phyloP scores from a whole-genome alignment of 441 rosid genomes.

The Viola pubescens region DNA sequence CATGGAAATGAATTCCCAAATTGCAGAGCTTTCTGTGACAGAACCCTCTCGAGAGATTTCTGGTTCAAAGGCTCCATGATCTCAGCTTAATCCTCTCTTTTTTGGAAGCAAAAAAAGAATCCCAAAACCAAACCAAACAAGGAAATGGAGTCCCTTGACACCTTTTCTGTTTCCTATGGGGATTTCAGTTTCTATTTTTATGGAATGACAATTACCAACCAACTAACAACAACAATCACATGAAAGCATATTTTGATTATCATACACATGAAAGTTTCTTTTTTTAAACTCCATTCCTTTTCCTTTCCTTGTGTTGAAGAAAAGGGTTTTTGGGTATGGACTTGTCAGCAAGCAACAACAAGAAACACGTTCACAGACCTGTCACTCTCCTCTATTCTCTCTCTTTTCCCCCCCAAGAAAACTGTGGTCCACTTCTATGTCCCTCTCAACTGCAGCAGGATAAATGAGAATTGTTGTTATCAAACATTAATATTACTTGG shows the following conservation, averaged over 20 bases:
- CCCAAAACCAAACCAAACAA: neutral
- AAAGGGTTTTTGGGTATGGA: slow-evolving; percentile 9
- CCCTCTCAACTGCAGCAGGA: slow-evolving; percentile 23
- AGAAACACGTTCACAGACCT: slow-evolving; percentile 16
- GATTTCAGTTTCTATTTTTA: neutral
- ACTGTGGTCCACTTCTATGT: slow-evolving; percentile 19
- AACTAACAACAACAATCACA: slow-evolving; percentile 26
- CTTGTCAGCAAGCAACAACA: slow-evolving; percentile 13
- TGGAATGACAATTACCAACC: neutral
- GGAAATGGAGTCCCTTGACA: neutral
- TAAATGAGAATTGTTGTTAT: neutral
- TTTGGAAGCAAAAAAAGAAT: neutral
- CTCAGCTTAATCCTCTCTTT: neutral
- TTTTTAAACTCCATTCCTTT: neutral
- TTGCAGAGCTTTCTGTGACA: slow-evolving; percentile 78
- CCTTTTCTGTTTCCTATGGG: neutral
- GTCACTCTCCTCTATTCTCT: slow-evolving; percentile 24
- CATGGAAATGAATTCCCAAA: slow-evolving; percentile 85
- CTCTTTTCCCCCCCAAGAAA: slow-evolving; percentile 7
- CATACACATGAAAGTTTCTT: slow-evolving; percentile 10
- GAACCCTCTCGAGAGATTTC: slow-evolving; percentile 66
- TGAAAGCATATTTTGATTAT: slow-evolving; percentile 12
- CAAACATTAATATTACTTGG: neutral
- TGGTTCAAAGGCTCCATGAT: slow-evolving; percentile 36
- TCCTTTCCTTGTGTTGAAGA: slow-evolving; percentile 4